phyloP scores from a whole-genome alignment of 2,329 filamentous ascomycete genomes.

The Magnaporthiopsis incrustans region DNA sequence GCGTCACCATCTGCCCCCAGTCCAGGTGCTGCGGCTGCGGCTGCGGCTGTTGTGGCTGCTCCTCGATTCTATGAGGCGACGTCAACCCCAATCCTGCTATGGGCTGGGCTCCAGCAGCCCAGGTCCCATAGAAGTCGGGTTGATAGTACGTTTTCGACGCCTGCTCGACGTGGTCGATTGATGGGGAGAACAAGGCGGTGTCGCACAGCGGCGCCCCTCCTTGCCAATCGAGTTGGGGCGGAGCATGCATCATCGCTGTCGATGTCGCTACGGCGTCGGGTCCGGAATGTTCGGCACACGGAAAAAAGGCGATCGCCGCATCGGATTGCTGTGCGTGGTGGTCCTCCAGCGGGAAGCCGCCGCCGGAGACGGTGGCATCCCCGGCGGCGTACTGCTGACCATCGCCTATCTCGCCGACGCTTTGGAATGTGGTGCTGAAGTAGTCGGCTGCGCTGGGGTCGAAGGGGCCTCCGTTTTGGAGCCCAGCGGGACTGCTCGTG shows the following conservation, averaged over 20 bases:
- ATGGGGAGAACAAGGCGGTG: not conserved
- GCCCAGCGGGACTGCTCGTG: not conserved
- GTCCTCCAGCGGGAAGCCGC: not conserved
- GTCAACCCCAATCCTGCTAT: not conserved
- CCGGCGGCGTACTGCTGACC: not conserved
- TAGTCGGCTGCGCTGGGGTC: not conserved
- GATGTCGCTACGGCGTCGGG: not conserved
- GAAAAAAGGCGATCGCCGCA: not conserved
- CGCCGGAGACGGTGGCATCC: not conserved
- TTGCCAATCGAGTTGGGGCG: not conserved
- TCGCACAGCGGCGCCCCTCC: not conserved
- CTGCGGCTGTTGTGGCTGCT: not conserved
- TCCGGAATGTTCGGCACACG: not conserved
- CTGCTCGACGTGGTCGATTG: not conserved
- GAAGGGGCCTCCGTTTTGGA: not conserved
- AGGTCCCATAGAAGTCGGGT: not conserved
- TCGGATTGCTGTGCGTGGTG: not conserved
- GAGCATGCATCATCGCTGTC: not conserved
- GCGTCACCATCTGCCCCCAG: not conserved
- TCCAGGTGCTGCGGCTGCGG: not conserved
- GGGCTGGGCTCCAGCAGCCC: not conserved
- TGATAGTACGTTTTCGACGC: not conserved
- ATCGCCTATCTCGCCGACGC: not conserved
- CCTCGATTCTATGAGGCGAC: not conserved
- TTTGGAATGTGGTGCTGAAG: not conserved